These are phyloP conservation scores for Mycosphaerelloides madeirae DNA, from an alignment of 2,329 filamentous ascomycete species.

Conservation along the genomic window DNA sequence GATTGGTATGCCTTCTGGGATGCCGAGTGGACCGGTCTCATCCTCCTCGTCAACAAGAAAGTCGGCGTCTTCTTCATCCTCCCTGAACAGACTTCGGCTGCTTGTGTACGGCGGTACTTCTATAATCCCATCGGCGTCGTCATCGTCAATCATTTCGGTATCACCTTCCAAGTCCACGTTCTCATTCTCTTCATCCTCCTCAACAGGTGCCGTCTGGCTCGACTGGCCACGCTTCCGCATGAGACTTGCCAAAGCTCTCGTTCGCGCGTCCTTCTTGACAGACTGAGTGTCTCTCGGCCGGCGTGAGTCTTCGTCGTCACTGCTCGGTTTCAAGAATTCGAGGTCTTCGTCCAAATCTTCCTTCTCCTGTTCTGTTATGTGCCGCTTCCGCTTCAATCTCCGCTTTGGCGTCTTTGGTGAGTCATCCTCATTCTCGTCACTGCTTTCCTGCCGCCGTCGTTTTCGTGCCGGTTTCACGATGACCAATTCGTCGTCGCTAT, in stretches of 20 bases:
- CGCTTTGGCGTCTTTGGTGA: constrained; percentile 24
- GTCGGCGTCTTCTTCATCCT: constrained; percentile 53
- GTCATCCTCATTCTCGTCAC: constrained; percentile 14
- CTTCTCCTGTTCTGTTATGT: constrained; percentile 31
- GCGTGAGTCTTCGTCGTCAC: constrained; percentile 22
- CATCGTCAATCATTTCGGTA: constrained; percentile 50
- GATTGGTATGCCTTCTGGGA: constrained; percentile 60
- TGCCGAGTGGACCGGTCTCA: constrained; percentile 52
- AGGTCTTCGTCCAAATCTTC: constrained; percentile 45
- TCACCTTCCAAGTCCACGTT: constrained; percentile 25
- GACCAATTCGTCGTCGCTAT: constrained; percentile 30
- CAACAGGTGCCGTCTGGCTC: constrained; percentile 23
- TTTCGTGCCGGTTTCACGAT: constrained; percentile 14
- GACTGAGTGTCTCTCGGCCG: constrained; percentile 26
- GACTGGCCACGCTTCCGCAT: constrained; percentile 37
- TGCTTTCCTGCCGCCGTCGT: constrained; percentile 9
- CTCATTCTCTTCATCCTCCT: constrained; percentile 27
- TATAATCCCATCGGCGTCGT: constrained; percentile 49
- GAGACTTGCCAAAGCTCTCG: constrained; percentile 41
- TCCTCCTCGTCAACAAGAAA: constrained; percentile 56
- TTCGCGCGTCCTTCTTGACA: constrained; percentile 34
- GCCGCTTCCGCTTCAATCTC: constrained; percentile 18
- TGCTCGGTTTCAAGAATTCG: constrained; percentile 37
- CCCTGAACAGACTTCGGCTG: constrained; percentile 44
- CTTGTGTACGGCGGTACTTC: constrained; percentile 25